Conservation (phyloP, 345 rosid genomes). For the Fremontodendron californicum region DNA sequence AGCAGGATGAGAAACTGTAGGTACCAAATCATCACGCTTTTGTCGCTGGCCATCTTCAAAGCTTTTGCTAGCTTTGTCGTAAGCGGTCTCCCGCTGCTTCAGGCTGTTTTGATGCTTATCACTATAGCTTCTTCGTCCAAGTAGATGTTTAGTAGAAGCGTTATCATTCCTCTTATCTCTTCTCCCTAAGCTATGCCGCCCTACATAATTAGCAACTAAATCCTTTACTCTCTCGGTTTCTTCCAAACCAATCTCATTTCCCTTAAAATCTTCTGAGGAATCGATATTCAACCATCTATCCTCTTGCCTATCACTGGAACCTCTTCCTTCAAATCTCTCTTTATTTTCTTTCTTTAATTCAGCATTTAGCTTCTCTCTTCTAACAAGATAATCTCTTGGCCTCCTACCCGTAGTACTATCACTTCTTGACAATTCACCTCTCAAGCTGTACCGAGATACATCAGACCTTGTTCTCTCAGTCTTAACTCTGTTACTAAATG, state of each 20-base stretch:
- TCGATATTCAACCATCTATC: slow-evolving; percentile 2
- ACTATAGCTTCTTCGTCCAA: slow-evolving; percentile 4
- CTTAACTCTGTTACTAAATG: slow-evolving; percentile 25
- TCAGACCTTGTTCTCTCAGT: slow-evolving; percentile 42
- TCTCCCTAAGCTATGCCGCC: slow-evolving; percentile 15
- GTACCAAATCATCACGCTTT: slow-evolving; percentile 19
- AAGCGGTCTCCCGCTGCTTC: slow-evolving; percentile 18
- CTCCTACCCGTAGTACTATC: slow-evolving; percentile 20
- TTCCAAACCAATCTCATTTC: slow-evolving; percentile 33
- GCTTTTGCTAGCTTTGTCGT: slow-evolving; percentile 26
- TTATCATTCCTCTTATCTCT: slow-evolving; percentile 16
- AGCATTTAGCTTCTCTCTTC: slow-evolving; percentile 25
- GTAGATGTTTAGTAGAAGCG: slow-evolving; percentile 22
- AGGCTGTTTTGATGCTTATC: slow-evolving; percentile 25
- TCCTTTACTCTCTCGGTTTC: slow-evolving; percentile 29
- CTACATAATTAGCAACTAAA: slow-evolving; percentile 31
- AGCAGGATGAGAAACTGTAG: slow-evolving; percentile 35
- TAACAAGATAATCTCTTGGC: slow-evolving; percentile 29
- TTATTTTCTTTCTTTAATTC: slow-evolving; percentile 13
- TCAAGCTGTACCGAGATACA: slow-evolving; percentile 22
- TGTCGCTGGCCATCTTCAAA: slow-evolving; percentile 21
- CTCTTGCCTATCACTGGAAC: slow-evolving; percentile 20
- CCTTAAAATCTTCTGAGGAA: slow-evolving; percentile 17
- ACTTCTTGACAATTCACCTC: slow-evolving; percentile 26
- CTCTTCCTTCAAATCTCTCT: slow-evolving; percentile 15